Conservation (phyloP, 495 filamentous ascomycete species). For the Elaphomyces granulatus region DNA sequence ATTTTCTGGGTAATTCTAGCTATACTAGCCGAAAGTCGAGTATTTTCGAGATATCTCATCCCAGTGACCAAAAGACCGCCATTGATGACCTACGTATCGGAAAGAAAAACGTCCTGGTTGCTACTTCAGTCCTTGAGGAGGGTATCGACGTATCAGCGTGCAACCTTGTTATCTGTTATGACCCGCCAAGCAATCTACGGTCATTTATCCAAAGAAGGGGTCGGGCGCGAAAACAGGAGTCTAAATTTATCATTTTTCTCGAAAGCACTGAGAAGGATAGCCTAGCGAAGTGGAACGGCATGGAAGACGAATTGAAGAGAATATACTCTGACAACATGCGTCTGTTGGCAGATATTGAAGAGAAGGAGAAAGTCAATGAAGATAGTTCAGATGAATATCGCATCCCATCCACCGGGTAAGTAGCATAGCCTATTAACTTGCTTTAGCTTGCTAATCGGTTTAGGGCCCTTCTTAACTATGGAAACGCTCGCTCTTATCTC, state of each 20-base stretch:
- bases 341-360: constrained; percentile 26
- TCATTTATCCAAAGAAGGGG: constrained; percentile 84
- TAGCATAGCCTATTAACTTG: not conserved
- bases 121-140: constrained; percentile 81
- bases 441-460: constrained; percentile 17
- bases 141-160: constrained; percentile 82
- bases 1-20: constrained; percentile 59
- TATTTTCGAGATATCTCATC: constrained; percentile 46
- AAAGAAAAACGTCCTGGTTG: constrained; percentile 59
- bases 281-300: constrained; percentile 37
- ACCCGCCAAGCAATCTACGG: constrained; percentile 60
- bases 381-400: constrained; percentile 32
- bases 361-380: constrained; percentile 34
- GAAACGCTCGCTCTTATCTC: constrained; percentile 60
- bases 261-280: constrained; percentile 22
- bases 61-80: constrained; percentile 39
- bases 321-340: constrained; percentile 60
- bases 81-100: constrained; percentile 58
- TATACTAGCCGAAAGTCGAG: constrained; percentile 30
- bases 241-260: constrained; percentile 55
- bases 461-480: constrained; percentile 59
- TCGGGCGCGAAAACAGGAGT: constrained; percentile 57
- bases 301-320: constrained; percentile 61
- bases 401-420: constrained; percentile 40
- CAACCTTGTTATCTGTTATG: constrained; percentile 76